These are phyloP conservation scores for Cercospora brassicicola DNA, from an alignment of 2,329 filamentous ascomycete species.

Conservation along the genomic window DNA sequence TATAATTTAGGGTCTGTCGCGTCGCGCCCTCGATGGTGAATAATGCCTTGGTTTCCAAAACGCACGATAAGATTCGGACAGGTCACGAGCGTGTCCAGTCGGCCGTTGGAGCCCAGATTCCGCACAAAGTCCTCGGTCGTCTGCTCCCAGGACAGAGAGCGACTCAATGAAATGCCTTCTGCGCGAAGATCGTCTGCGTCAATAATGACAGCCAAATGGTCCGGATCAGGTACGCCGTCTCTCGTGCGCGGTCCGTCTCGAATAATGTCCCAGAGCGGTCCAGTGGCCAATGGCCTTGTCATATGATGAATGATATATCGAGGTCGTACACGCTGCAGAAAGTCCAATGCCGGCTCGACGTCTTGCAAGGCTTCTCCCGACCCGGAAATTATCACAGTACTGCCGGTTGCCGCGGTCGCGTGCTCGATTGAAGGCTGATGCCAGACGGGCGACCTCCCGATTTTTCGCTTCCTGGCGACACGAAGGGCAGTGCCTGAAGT, in stretches of 20 bases:
- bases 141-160: conserved; percentile 38
- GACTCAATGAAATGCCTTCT: conserved; percentile 39
- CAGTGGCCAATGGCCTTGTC: conserved; percentile 37
- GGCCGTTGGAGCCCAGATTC: conserved; percentile 38
- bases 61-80: conserved; percentile 40
- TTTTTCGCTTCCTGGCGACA: conserved; percentile 30
- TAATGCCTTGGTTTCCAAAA: conserved; percentile 39
- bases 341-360: conserved; percentile 39
- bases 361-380: conserved; percentile 36
- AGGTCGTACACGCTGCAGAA: conserved; percentile 35
- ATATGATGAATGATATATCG: conserved; percentile 39
- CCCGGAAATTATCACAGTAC: conserved; percentile 37
- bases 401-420: conserved; percentile 21
- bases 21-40: conserved; percentile 39
- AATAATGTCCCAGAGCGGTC: conserved; percentile 39
- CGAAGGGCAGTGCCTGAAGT: conserved; percentile 20
- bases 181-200: conserved; percentile 39
- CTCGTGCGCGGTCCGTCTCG: conserved; percentile 36
- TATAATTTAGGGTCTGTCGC: conserved; percentile 39
- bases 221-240: conserved; percentile 36
- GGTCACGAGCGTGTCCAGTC: conserved; percentile 39
- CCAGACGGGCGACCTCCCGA: conserved; percentile 34
- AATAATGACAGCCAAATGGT: conserved; percentile 39
- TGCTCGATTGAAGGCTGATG: conserved; percentile 33
- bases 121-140: conserved; percentile 40